phyloP scores from a whole-genome alignment of 768 basidiomycete species.

The Cystofilobasidium capitatum region DNA sequence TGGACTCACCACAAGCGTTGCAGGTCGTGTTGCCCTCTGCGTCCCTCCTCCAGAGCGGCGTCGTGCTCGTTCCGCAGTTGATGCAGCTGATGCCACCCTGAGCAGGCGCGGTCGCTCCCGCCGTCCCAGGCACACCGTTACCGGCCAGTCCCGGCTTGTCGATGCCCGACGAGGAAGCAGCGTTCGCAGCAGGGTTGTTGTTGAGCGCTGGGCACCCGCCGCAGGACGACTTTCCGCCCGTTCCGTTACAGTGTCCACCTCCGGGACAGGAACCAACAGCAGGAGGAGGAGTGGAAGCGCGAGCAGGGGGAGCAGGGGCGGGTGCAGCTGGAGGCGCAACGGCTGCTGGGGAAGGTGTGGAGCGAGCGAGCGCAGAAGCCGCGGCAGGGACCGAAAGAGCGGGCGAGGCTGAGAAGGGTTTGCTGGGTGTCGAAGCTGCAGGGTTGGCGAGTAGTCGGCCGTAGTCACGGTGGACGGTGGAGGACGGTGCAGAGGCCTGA shows the following conservation, averaged over 20 bases:
- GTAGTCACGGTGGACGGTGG: not conserved
- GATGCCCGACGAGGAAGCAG: not conserved
- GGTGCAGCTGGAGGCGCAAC: not conserved
- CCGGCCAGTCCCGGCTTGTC: conserved; percentile 8
- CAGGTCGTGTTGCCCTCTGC: conserved; percentile 45
- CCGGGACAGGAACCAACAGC: conserved; percentile 74
- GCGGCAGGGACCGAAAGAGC: not conserved
- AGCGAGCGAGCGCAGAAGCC: not conserved
- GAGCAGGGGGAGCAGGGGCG: not conserved
- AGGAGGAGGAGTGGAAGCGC: conserved; percentile 28
- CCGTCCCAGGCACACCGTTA: conserved; percentile 28
- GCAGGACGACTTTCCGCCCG: conserved; percentile 85
- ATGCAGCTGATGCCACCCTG: conserved; percentile 40
- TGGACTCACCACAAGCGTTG: conserved; percentile 44
- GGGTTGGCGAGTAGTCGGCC: not conserved
- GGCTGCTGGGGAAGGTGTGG: not conserved
- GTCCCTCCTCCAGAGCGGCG: conserved; percentile 45
- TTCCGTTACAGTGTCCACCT: conserved; percentile 95
- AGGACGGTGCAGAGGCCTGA: too few relatives aligned
- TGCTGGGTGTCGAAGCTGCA: not conserved
- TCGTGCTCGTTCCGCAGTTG: conserved; percentile 41
- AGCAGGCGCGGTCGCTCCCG: conserved; percentile 31
- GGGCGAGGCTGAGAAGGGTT: not conserved
- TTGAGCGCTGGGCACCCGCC: conserved; percentile 95
- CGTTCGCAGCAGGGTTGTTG: conserved; percentile 46